These are phyloP conservation scores for Aotearoamyces nothofagi DNA, from an alignment of 2,329 filamentous ascomycete genomes.

Conservation along the genomic window DNA sequence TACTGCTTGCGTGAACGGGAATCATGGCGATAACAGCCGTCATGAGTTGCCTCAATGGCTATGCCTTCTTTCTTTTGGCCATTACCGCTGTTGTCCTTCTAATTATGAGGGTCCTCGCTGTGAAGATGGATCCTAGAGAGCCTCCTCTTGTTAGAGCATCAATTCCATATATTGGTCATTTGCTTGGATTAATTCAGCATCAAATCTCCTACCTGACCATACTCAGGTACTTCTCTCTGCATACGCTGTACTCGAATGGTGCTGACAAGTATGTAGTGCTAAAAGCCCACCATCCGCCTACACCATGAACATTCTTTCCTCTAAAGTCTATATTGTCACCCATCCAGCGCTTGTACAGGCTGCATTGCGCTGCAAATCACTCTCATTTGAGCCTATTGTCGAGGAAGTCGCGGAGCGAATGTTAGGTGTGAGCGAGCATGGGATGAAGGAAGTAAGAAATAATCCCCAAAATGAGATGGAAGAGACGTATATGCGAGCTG, in stretches of 20 bases:
- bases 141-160: neutral
- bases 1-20: no score
- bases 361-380: slow-evolving; percentile 23
- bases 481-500: slow-evolving; percentile 19
- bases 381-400: slow-evolving; percentile 28
- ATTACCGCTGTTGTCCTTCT: neutral
- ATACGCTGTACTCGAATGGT: neutral
- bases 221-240: neutral
- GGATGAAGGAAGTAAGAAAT: no score
- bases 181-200: neutral
- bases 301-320: slow-evolving; percentile 28
- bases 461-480: slow-evolving; percentile 17
- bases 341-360: slow-evolving; percentile 23
- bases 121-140: neutral
- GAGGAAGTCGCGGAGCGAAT: slow-evolving; percentile 23
- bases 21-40: no score
- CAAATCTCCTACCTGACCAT: neutral
- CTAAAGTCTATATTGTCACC: slow-evolving; percentile 29
- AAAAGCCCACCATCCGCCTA: slow-evolving; percentile 11
- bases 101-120: neutral
- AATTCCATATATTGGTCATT: neutral
- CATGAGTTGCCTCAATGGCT: no score
- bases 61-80: no score
- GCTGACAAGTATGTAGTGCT: neutral
- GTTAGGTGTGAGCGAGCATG: no score